Evolutionary conservation across 768 basidiomycete genomes (phyloP).

Genomic region (Leucocoprinus birnbaumii): DNA sequence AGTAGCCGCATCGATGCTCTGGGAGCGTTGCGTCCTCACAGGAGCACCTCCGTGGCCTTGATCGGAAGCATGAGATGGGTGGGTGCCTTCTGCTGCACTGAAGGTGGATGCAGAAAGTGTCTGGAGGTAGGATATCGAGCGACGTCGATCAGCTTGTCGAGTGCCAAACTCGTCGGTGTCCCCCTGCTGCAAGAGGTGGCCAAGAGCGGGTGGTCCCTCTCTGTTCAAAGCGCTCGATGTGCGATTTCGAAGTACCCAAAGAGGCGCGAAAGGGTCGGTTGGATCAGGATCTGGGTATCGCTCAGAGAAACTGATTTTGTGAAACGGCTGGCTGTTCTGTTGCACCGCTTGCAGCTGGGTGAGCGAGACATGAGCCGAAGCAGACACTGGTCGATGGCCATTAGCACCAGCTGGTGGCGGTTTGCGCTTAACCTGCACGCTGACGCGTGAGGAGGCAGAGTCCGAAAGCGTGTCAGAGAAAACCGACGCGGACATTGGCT

Average conservation of each 20-base stretch:
- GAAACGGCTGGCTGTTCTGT: not conserved
- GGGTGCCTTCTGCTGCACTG: not conserved
- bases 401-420: constrained; percentile 41
- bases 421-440: constrained; percentile 45
- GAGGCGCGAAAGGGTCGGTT: constrained; percentile 65
- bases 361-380: not conserved
- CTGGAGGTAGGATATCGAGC: constrained; percentile 8
- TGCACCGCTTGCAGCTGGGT: not conserved
- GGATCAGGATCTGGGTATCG: constrained; percentile 71
- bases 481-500: not conserved
- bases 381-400: not conserved
- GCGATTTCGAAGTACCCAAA: constrained; percentile 61
- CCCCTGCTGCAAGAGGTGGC: not conserved
- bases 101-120: not conserved
- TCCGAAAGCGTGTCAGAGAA: not conserved
- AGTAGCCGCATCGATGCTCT: not conserved
- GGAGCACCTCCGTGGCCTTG: constrained; percentile 2
- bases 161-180: constrained; percentile 7
- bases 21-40: not conserved
- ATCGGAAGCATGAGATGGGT: constrained; percentile 5
- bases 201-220: constrained; percentile 10
- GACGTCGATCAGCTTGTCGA: constrained; percentile 6
- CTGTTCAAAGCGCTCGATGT: constrained; percentile 40
- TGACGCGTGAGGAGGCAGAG: not conserved
- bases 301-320: constrained; percentile 38